Conservation (phyloP, 2,329 filamentous ascomycete genomes). For the Fusarium musae region DNA sequence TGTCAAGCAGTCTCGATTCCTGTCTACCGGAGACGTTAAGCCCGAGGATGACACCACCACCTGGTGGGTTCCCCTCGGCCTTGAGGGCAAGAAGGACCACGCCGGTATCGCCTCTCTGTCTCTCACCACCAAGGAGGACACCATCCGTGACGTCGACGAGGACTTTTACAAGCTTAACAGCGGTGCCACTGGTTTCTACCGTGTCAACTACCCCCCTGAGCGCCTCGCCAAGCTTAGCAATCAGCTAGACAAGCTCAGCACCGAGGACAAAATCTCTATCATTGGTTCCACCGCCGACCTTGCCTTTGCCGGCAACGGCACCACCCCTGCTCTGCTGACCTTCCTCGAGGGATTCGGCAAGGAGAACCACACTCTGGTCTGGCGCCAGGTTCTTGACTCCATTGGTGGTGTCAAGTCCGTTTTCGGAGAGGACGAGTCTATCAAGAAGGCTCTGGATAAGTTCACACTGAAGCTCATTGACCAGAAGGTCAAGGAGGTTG, state of each 20-base stretch:
- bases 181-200: constrained; percentile 87
- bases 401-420: constrained; percentile 83
- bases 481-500: constrained; percentile 79
- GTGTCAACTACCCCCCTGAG: constrained; percentile 90
- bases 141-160: constrained; percentile 77
- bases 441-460: constrained; percentile 78
- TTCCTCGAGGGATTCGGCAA: constrained; percentile 85
- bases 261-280: constrained; percentile 92
- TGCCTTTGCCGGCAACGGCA: constrained; percentile 86
- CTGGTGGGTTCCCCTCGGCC: constrained; percentile 94
- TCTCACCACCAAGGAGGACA: constrained; percentile 80
- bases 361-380: constrained; percentile 88
- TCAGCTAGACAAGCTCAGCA: constrained; percentile 78
- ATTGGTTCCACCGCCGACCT: constrained; percentile 91
- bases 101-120: constrained; percentile 72
- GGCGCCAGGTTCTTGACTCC: constrained; percentile 84
- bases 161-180: constrained; percentile 95
- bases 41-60: constrained; percentile 89
- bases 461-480: constrained; percentile 83
- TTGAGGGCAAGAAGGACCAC: constrained; percentile 79
- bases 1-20: constrained; percentile 87
- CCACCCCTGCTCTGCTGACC: constrained; percentile 82
- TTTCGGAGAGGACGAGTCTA: constrained; percentile 79
- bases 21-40: constrained; percentile 91
- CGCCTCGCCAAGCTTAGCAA: constrained; percentile 83